These are phyloP conservation scores for Olyra latifolia DNA, from an alignment of 176 grass and related monocot genomes.

Conservation along the genomic window DNA sequence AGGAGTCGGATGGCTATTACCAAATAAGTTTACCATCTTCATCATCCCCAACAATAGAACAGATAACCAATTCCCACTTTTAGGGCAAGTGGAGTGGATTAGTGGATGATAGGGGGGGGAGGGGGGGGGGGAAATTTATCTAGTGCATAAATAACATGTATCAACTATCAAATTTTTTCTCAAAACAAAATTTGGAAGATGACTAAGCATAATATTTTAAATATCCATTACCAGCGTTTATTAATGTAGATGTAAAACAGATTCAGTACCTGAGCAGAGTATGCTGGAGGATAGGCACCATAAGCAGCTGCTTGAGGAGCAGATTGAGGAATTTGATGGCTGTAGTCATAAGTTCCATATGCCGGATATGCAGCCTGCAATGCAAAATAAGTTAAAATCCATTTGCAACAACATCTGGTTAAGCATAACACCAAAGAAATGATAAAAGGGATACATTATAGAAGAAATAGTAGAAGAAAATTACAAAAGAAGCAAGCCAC, in stretches of 20 bases:
- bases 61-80: background rate
- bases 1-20: too few species aligned
- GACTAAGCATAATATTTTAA: background rate
- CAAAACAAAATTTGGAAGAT: slow-evolving; percentile 5
- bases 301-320: slow-evolving; percentile 69
- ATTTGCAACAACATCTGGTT: slow-evolving; percentile 15
- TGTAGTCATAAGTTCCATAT: slow-evolving; percentile 69
- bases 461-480: background rate
- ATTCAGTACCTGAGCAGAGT: slow-evolving; percentile 61
- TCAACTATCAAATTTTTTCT: background rate
- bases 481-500: background rate
- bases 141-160: slow-evolving; percentile 6
- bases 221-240: background rate
- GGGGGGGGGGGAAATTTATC: background rate
- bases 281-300: slow-evolving; percentile 67
- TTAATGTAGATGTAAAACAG: slow-evolving; percentile 12
- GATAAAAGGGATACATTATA: background rate
- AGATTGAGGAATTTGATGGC: slow-evolving; percentile 57
- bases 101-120: background rate
- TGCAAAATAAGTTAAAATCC: background rate
- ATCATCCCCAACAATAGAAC: background rate
- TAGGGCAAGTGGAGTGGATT: too few species aligned
- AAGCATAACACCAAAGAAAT: background rate
- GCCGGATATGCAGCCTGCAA: slow-evolving; percentile 57
- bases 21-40: background rate